Evolutionary conservation across 2,329 filamentous ascomycete genomes (phyloP), one percentile per base, ranked within the genome.

Genomic region (Nemania sp.): DNA sequence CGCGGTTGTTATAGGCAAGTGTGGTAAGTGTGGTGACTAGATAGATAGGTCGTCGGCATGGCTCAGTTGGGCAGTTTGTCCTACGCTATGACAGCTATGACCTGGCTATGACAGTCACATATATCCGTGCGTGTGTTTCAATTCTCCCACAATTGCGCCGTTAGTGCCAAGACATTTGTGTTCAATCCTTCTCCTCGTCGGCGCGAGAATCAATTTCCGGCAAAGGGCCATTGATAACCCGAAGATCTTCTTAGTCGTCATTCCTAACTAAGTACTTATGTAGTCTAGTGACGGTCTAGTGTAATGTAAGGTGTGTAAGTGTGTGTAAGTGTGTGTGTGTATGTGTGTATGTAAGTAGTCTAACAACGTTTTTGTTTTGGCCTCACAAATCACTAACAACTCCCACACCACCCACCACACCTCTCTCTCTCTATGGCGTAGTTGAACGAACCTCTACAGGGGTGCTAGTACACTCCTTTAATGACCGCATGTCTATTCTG

Each of bases 91-190:
- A 59, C 43, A 11, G 18, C n/a, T n/a, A n/a, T n/a, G n/a, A n/a
- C n/a, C n/a, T n/a, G n/a, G n/a, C n/a, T n/a, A n/a, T n/a, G 56
- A 59, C 43, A 11, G 18, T 49, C 20, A 35, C 54, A 53, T 45
- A 32, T 20, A 65, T 63, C 64, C 47, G 58, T 57, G 58, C 64
- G 41, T 45, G n/a, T 35, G 63, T 60, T 66, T 49, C 60, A 52
- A 66, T 45, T 45, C 38, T 27, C 27, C 27, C 57, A 41, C 24
- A n/a, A 52, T 38, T 26, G n/a, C n/a, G 26, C 63, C 43, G 13
- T 8, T 22, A 52, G 51, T 3, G 29, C 41, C n/a, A 15, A 56
- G 11, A 15, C 38, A 11, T 29, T 49, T 18, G 7, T 27, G n/a
- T n/a, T n/a, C n/a, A n/a, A n/a, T 29, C 29, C 29, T 53, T 47